Evolutionary conservation across 208 protist species (phyloP).

Genomic region (Borovskyia barvae): DNA sequence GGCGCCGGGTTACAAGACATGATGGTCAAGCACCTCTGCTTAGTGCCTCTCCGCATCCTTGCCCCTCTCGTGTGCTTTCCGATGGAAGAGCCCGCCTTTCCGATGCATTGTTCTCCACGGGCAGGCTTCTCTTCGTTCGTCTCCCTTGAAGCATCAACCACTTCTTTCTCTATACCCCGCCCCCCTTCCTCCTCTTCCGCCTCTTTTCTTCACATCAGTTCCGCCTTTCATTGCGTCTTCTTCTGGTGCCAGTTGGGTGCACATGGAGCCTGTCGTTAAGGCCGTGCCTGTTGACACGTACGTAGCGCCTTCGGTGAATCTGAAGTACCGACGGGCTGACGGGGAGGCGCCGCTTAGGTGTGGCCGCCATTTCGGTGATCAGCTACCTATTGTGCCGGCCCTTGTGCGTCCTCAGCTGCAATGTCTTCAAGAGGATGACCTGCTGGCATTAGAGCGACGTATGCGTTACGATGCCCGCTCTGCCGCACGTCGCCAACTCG

Average conservation of each 20-base stretch:
- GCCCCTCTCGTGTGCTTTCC: no score
- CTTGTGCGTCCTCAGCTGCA: constrained; percentile 45
- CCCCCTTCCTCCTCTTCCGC: not conserved
- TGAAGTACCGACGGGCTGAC: constrained; percentile 19
- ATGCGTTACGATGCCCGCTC: constrained; percentile 17
- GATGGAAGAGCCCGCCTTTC: no score
- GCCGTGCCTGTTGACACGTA: constrained; percentile 23
- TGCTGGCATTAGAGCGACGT: constrained; percentile 40
- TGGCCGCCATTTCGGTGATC: not conserved
- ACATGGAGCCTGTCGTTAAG: constrained; percentile 17
- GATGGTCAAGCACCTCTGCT: no score
- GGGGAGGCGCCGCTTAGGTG: constrained; percentile 10
- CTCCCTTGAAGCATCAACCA: no score
- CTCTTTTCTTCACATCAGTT: not conserved
- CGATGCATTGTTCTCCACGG: no score
- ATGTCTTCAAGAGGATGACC: constrained; percentile 25
- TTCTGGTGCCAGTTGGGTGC: not conserved
- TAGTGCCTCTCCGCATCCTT: no score
- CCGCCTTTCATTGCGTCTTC: not conserved
- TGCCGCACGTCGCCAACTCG: constrained; percentile 13
- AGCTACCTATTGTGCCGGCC: constrained; percentile 27
- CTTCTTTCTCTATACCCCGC: not conserved
- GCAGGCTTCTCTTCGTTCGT: no score
- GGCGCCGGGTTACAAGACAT: no score
- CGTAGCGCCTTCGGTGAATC: constrained; percentile 9